Evolutionary conservation across 23 red algal species (phyloP).

Genomic region (Cyanidioschyzon merolae): DNA sequence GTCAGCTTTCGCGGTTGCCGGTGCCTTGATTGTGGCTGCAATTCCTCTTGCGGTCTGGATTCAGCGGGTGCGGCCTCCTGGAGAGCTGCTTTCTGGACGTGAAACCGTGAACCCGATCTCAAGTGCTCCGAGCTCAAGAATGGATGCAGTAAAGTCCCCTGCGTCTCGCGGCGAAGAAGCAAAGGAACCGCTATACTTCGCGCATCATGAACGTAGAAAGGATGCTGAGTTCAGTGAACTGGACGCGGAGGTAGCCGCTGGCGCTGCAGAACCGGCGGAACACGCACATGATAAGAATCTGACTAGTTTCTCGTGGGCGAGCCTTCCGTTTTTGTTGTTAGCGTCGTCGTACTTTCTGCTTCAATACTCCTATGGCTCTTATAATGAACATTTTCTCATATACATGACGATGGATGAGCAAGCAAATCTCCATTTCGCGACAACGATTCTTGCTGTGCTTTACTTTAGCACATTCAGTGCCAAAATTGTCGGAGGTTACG

Average conservation of each 20-base stretch:
- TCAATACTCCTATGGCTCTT: slow-evolving; percentile 78
- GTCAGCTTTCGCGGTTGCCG: slow-evolving; percentile 38
- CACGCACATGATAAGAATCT: neutral
- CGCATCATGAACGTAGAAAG: neutral
- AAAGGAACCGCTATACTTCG: neutral
- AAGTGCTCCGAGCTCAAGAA: neutral
- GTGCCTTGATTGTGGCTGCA: slow-evolving; percentile 34
- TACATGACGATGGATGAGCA: slow-evolving; percentile 59
- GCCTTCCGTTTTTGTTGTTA: slow-evolving; percentile 18
- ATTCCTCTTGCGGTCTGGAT: slow-evolving; percentile 55
- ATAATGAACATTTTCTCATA: slow-evolving; percentile 87
- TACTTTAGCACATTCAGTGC: slow-evolving; percentile 73
- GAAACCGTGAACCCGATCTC: neutral
- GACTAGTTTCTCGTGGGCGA: neutral
- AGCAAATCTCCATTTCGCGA: slow-evolving; percentile 36
- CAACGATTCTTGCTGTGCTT: slow-evolving; percentile 62
- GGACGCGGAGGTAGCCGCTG: neutral
- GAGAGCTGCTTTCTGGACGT: neutral
- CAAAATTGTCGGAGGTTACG: slow-evolving; percentile 75
- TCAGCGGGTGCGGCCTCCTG: neutral
- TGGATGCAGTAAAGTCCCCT: neutral
- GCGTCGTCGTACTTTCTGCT: slow-evolving; percentile 45
- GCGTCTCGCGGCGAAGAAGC: neutral
- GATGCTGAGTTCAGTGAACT: no score
- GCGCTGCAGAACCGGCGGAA: neutral